These are phyloP conservation scores for Panaeolus papilionaceus DNA, from an alignment of 768 basidiomycete species.

Conservation along the genomic window DNA sequence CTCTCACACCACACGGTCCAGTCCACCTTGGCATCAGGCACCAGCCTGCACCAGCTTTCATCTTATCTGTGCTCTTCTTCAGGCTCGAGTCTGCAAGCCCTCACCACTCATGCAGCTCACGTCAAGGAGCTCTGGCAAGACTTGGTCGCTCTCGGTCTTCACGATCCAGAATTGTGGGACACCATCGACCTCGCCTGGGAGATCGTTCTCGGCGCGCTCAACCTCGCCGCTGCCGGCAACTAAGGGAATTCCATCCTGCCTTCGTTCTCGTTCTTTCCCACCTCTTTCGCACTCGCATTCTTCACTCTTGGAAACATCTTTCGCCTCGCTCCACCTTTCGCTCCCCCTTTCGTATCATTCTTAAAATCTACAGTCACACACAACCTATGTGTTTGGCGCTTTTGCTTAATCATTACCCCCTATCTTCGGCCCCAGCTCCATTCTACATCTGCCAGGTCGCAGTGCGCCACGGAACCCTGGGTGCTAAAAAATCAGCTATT, in stretches of 20 bases:
- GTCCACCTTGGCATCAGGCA: constrained; percentile 52
- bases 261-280: neutral
- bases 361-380: constrained; percentile 2
- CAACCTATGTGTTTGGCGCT: constrained; percentile 6
- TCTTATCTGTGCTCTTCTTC: constrained; percentile 56
- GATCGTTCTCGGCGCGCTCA: constrained; percentile 64
- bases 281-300: neutral
- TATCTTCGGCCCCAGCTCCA: neutral
- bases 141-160: constrained; percentile 74
- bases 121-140: constrained; percentile 86
- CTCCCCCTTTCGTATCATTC: neutral
- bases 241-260: constrained; percentile 24
- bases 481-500: neutral
- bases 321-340: neutral
- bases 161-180: constrained; percentile 78
- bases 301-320: neutral
- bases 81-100: constrained; percentile 46
- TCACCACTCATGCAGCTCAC: constrained; percentile 64
- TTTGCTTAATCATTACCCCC: constrained; percentile 1
- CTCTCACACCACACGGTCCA: constrained; percentile 51
- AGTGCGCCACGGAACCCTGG: neutral
- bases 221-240: constrained; percentile 48
- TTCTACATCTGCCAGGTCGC: constrained; percentile 7
- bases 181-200: constrained; percentile 84
- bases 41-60: constrained; percentile 61